These are phyloP conservation scores for Gastrolobium villosum DNA, from an alignment of 306 rosid species.

Conservation along the genomic window DNA sequence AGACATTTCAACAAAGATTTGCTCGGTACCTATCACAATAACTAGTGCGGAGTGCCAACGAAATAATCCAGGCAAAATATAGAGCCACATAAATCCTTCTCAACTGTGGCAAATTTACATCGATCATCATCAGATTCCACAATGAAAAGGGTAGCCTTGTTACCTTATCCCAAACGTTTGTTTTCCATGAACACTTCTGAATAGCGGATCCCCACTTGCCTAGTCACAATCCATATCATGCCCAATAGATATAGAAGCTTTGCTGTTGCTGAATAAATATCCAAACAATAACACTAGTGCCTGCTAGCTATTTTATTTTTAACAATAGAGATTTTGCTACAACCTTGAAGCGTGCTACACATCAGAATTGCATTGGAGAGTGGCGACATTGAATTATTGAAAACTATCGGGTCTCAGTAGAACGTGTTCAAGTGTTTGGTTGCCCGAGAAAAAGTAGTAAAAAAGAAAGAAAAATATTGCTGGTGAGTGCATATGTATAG, in stretches of 20 bases:
- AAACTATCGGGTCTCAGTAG: too few species aligned
- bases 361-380: too few species aligned
- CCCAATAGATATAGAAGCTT: background rate
- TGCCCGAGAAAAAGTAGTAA: too few species aligned
- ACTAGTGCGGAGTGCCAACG: constrained; percentile 28
- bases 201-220: constrained; percentile 18
- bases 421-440: too few species aligned
- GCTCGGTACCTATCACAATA: constrained; percentile 22
- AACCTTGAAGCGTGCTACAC: too few species aligned
- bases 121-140: constrained; percentile 17
- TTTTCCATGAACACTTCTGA: background rate
- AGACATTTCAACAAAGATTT: constrained; percentile 43
- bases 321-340: too few species aligned
- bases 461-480: too few species aligned
- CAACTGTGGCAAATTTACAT: constrained; percentile 15
- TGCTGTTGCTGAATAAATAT: background rate
- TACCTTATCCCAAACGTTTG: background rate
- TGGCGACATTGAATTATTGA: too few species aligned
- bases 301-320: background rate
- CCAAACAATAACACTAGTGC: background rate
- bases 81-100: background rate
- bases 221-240: background rate
- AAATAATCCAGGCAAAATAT: background rate
- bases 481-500: too few species aligned
- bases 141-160: background rate